These are phyloP conservation scores for Pleurotus salmoneostramineus DNA, from an alignment of 768 basidiomycete species.

Conservation along the genomic window DNA sequence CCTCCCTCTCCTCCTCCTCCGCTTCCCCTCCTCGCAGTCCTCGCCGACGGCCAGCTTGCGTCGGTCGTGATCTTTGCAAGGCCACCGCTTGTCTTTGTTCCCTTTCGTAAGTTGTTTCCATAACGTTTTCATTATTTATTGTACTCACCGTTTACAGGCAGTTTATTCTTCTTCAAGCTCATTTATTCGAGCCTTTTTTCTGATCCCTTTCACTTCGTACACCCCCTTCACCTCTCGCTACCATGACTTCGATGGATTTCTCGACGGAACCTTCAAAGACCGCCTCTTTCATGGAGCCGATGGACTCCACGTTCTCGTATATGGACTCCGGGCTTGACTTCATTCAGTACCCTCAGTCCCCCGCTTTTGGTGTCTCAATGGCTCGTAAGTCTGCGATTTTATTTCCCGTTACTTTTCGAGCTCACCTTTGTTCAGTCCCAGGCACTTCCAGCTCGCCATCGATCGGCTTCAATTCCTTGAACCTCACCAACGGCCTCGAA, in stretches of 20 bases:
- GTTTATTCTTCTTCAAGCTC: slow-evolving; percentile 25
- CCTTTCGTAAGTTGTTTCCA: slow-evolving; percentile 22
- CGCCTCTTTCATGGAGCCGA: slow-evolving; percentile 39
- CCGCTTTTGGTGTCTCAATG: slow-evolving; percentile 43
- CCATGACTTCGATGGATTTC: slow-evolving; percentile 43
- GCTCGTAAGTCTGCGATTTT: slow-evolving; percentile 44
- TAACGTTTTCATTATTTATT: slow-evolving; percentile 33
- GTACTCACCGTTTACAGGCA: slow-evolving; percentile 22
- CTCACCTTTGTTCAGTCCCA: slow-evolving; percentile 36
- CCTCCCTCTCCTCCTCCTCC: slow-evolving; percentile 19
- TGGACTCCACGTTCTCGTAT: slow-evolving; percentile 42
- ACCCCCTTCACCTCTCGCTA: slow-evolving; percentile 21
- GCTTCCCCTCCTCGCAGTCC: slow-evolving; percentile 15
- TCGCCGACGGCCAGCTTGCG: slow-evolving; percentile 10
- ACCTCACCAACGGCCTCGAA: slow-evolving; percentile 49
- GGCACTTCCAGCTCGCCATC: slow-evolving; percentile 51
- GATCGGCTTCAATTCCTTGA: slow-evolving; percentile 61
- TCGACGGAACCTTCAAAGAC: slow-evolving; percentile 34
- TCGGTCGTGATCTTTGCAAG: slow-evolving; percentile 10
- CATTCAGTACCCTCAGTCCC: slow-evolving; percentile 66
- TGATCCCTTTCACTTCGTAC: slow-evolving; percentile 24
- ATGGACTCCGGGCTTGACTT: slow-evolving; percentile 55
- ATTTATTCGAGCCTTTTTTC: slow-evolving; percentile 16
- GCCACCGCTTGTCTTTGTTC: slow-evolving; percentile 13
- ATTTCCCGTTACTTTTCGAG: slow-evolving; percentile 12